Evolutionary conservation across 805 yeast species (phyloP).

Genomic region (Cyberlindnera nakhonratchasimensis): DNA sequence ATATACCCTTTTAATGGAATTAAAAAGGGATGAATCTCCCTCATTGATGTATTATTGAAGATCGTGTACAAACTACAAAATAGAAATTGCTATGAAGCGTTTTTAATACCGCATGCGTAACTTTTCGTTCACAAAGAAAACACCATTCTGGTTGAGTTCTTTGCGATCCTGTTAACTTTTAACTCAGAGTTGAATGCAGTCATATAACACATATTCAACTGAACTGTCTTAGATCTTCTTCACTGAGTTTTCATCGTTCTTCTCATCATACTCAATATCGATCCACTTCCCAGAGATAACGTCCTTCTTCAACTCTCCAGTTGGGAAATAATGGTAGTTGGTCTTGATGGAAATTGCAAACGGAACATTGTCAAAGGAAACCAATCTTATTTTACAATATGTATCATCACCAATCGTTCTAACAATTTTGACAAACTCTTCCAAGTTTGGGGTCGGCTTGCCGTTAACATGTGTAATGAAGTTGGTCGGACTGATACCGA

Average conservation of each 20-base stretch:
- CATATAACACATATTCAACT: neutral
- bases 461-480: constrained; percentile 91
- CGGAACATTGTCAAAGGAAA: constrained; percentile 83
- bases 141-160: no score
- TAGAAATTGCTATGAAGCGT: no score
- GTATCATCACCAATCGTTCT: constrained; percentile 71
- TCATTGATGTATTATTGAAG: no score
- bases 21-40: no score
- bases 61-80: no score
- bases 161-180: no score
- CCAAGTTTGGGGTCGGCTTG: constrained; percentile 62
- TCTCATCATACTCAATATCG: constrained; percentile 45
- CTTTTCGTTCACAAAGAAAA: no score
- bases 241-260: constrained; percentile 27
- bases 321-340: constrained; percentile 85
- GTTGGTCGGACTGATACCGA: constrained; percentile 72
- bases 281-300: constrained; percentile 48
- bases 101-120: no score
- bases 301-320: constrained; percentile 55
- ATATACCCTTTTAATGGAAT: neutral
- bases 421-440: constrained; percentile 63
- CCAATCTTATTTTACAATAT: constrained; percentile 75
- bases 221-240: constrained; percentile 15
- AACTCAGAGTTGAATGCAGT: no score
- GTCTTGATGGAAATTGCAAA: constrained; percentile 83